A percentile compares a stretch with the other conserved stretches of the same genome.
Evolutionary conservation across 2,329 filamentous ascomycete species (phyloP).

Genomic region (Tolypocladium ophioglossoides): DNA sequence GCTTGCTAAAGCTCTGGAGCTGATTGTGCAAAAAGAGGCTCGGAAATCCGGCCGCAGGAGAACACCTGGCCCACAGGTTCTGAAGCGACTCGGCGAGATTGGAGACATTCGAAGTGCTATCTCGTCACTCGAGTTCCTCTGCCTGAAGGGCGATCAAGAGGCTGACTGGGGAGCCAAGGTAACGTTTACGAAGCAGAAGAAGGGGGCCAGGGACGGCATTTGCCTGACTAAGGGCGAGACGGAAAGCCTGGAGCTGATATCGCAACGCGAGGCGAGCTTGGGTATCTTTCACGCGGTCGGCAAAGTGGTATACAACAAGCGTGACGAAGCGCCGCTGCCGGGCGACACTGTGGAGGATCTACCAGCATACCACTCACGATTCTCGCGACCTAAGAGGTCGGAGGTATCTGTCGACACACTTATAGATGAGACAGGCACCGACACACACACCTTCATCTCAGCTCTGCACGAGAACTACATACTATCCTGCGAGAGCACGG

Average conservation of each 20-base stretch:
- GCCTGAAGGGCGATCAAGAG: slow-evolving; percentile 66
- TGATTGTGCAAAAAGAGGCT: slow-evolving; percentile 77
- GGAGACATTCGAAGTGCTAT: slow-evolving; percentile 92
- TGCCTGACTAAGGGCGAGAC: slow-evolving; percentile 65
- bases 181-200: slow-evolving; percentile 58
- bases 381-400: slow-evolving; percentile 49
- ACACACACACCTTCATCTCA: slow-evolving; percentile 80
- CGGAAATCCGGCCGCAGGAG: slow-evolving; percentile 63
- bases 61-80: slow-evolving; percentile 66
- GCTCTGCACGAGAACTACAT: slow-evolving; percentile 91
- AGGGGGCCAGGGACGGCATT: slow-evolving; percentile 42
- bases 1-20: slow-evolving; percentile 72
- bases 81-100: slow-evolving; percentile 72
- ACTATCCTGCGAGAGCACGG: slow-evolving; percentile 61
- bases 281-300: slow-evolving; percentile 95
- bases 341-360: slow-evolving; percentile 39
- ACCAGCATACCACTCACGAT: slow-evolving; percentile 46
- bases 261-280: slow-evolving; percentile 77
- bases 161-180: slow-evolving; percentile 68
- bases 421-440: slow-evolving; percentile 89
- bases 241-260: slow-evolving; percentile 70
- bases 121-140: slow-evolving; percentile 85
- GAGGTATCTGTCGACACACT: slow-evolving; percentile 62
- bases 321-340: slow-evolving; percentile 43
- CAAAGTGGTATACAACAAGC: slow-evolving; percentile 94